Evolutionary conservation across 331 rosid genomes (phyloP).

Genomic region (Saraca asoca): DNA sequence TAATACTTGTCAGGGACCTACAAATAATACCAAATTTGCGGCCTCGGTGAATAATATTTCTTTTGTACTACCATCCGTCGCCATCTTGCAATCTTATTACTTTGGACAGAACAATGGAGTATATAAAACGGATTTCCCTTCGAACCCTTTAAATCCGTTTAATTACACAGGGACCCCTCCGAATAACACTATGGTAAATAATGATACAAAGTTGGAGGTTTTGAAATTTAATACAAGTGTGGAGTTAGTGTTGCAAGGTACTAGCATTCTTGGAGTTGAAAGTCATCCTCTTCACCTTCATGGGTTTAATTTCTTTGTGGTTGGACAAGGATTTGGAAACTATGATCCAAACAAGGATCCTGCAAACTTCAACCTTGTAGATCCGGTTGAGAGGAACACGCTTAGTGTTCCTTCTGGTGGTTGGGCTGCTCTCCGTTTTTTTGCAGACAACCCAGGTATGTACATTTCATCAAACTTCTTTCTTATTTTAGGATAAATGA

Average conservation of each 20-base stretch:
- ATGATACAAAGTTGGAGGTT: conserved; percentile 62
- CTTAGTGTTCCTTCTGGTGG: conserved; percentile 71
- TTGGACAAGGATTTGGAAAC: conserved; percentile 84
- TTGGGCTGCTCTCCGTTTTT: conserved; percentile 75
- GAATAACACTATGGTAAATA: conserved; percentile 60
- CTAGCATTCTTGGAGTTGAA: conserved; percentile 66
- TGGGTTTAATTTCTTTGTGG: conserved; percentile 70
- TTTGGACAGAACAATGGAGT: conserved; percentile 48
- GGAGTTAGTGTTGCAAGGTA: conserved; percentile 75
- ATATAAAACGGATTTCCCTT: conserved; percentile 64
- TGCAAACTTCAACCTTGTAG: conserved; percentile 61
- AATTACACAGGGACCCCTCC: conserved; percentile 83
- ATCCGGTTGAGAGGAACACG: conserved; percentile 75
- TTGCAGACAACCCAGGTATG: conserved; percentile 80
- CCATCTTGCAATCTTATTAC: conserved; percentile 63
- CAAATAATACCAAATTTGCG: conserved; percentile 59
- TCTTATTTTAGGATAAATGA: too few relatives aligned
- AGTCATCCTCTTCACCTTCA: conserved; percentile 92
- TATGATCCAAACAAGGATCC: conserved; percentile 66
- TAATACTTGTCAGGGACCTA: conserved; percentile 85
- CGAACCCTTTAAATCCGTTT: conserved; percentile 50
- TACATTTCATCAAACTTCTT: neutral
- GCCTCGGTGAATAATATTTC: conserved; percentile 73
- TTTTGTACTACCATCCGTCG: conserved; percentile 64
- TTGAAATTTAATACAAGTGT: conserved; percentile 70